Conservation (phyloP, 108 stramenopile genomes). For the Cyclotella sp. region DNA sequence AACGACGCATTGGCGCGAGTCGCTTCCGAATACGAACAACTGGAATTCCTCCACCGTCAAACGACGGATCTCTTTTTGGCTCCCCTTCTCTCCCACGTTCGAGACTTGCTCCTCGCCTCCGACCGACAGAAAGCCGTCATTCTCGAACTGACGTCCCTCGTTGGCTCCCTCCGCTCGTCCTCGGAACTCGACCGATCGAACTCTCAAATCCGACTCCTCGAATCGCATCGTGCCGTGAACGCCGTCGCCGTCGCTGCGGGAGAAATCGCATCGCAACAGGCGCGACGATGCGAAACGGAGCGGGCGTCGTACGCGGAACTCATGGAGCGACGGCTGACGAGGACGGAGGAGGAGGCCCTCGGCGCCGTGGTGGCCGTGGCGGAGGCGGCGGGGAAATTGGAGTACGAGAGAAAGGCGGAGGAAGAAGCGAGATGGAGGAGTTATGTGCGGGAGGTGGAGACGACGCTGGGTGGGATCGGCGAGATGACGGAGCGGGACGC, state of each 20-base stretch:
- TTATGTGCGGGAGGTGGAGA: conserved; percentile 33
- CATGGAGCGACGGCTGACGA: conserved; percentile 29
- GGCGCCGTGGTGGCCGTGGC: conserved; percentile 45
- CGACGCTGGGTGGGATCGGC: conserved; percentile 20
- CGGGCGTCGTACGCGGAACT: conserved; percentile 11
- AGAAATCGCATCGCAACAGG: conserved; percentile 13
- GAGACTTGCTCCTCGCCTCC: conserved; percentile 22
- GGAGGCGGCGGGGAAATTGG: conserved; percentile 40
- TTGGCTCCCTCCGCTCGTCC: conserved; percentile 28
- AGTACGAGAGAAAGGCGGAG: conserved; percentile 44
- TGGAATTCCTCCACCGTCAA: conserved; percentile 15
- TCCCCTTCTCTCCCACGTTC: conserved; percentile 22
- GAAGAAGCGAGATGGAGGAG: conserved; percentile 41
- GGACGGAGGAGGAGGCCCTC: conserved; percentile 39
- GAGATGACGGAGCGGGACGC: conserved; percentile 3
- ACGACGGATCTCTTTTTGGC: conserved; percentile 21
- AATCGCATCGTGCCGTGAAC: conserved; percentile 15
- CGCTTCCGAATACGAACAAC: neutral
- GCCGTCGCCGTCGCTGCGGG: conserved; percentile 28
- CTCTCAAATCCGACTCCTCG: conserved; percentile 10
- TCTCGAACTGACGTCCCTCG: conserved; percentile 37
- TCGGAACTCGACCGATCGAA: conserved; percentile 16
- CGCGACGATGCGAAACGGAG: conserved; percentile 19
- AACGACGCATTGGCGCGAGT: neutral
- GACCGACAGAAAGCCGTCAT: conserved; percentile 37